These are phyloP conservation scores for Adansonia grandidieri DNA, from an alignment of 441 rosid genomes.

Conservation along the genomic window DNA sequence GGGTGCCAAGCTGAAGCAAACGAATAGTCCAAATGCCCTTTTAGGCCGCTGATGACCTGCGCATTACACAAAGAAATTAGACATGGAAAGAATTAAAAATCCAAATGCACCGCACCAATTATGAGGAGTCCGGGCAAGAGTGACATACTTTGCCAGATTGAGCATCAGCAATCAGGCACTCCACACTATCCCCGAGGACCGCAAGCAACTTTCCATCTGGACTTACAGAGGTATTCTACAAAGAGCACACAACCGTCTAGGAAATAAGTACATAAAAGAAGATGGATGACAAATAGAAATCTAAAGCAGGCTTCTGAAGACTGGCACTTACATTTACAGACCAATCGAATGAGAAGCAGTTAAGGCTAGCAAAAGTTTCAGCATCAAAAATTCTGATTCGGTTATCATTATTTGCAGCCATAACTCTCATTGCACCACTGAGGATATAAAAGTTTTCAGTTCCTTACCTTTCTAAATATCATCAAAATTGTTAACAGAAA, in stretches of 20 bases:
- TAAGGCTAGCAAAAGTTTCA: constrained; percentile 51
- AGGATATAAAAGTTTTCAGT: constrained; percentile 28
- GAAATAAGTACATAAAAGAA: background rate
- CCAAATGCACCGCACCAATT: background rate
- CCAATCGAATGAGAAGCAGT: constrained; percentile 54
- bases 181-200: constrained; percentile 63
- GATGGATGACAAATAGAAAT: background rate
- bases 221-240: constrained; percentile 60
- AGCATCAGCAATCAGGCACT: constrained; percentile 60
- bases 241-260: background rate
- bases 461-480: background rate
- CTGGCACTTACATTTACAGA: constrained; percentile 62
- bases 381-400: constrained; percentile 57
- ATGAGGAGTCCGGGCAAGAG: background rate
- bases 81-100: background rate
- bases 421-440: constrained; percentile 62
- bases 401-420: constrained; percentile 71
- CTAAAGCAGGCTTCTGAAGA: background rate
- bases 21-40: constrained; percentile 76
- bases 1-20: constrained; percentile 84
- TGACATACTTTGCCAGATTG: constrained; percentile 62
- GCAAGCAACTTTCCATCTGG: constrained; percentile 69
- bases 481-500: background rate
- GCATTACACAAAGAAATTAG: constrained; percentile 12
- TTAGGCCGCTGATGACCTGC: constrained; percentile 42